A percentile compares a stretch with the other conserved stretches of the same genome.
phyloP scores from a whole-genome alignment of 2,329 filamentous ascomycete genomes.

The Talaromyces piceae region DNA sequence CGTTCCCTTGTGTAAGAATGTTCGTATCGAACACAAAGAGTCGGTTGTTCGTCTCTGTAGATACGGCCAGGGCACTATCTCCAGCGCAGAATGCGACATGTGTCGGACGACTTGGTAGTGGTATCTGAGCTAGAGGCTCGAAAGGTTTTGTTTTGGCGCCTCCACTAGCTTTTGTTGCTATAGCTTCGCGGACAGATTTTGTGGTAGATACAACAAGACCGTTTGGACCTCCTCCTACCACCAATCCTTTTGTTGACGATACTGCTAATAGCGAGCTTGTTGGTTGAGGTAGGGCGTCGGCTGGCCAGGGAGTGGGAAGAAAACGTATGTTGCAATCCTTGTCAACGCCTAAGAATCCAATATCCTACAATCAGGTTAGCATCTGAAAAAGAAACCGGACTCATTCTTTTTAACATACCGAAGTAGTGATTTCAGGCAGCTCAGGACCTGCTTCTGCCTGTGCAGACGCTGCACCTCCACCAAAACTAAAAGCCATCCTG shows the following conservation, averaged over 20 bases:
- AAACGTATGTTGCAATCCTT: conserved; percentile 75
- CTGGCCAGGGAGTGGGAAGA: conserved; percentile 69
- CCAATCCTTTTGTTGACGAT: conserved; percentile 68
- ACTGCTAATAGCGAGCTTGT: conserved; percentile 79
- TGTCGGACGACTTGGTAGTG: conserved; percentile 67
- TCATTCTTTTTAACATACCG: conserved; percentile 47
- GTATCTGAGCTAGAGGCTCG: conserved; percentile 63
- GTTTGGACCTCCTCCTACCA: conserved; percentile 82
- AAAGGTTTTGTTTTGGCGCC: conserved; percentile 64
- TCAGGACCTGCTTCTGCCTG: conserved; percentile 53
- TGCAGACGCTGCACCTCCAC: conserved; percentile 32
- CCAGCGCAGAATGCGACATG: conserved; percentile 89
- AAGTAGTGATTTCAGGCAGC: conserved; percentile 71
- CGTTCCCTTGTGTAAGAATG: conserved; percentile 57
- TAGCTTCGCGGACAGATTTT: conserved; percentile 67
- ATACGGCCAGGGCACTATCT: conserved; percentile 74
- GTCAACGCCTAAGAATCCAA: conserved; percentile 74
- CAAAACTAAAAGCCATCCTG: conserved; percentile 59
- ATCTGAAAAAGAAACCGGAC: conserved; percentile 3
- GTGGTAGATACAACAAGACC: conserved; percentile 69
- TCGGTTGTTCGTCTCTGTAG: conserved; percentile 72
- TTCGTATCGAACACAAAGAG: conserved; percentile 76
- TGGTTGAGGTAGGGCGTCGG: conserved; percentile 59
- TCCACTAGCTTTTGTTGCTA: conserved; percentile 50
- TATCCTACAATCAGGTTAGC: conserved; percentile 40